These are phyloP conservation scores for Hordeum vulgare DNA, from an alignment of 176 grass and related monocot species.

Conservation along the genomic window DNA sequence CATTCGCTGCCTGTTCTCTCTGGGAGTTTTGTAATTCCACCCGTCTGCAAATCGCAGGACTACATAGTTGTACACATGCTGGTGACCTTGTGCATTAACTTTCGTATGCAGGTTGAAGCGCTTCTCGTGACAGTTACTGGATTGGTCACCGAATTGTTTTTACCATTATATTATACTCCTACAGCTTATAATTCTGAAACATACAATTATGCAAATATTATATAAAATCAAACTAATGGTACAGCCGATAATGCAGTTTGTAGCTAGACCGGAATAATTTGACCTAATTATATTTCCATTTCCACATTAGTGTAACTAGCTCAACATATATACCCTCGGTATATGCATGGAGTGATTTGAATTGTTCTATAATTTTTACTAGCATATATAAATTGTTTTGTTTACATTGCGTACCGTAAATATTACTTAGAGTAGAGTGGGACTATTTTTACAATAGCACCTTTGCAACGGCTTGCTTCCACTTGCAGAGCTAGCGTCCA, in stretches of 20 bases:
- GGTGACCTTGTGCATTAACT: neutral
- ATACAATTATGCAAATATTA: too few species aligned
- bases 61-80: neutral
- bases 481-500: conserved; percentile 5
- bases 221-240: neutral
- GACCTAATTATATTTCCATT: neutral
- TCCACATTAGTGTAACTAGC: neutral
- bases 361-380: too few species aligned
- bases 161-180: neutral
- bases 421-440: neutral
- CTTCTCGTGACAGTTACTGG: neutral
- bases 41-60: neutral
- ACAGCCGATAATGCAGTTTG: neutral
- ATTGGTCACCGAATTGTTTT: neutral
- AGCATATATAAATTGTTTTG: neutral
- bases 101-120: neutral
- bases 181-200: too few species aligned
- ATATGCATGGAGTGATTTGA: neutral
- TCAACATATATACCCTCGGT: neutral
- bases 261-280: neutral
- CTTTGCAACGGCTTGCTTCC: neutral
- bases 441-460: neutral
- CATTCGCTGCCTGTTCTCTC: conserved; percentile 10
- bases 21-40: conserved; percentile 24
- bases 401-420: neutral